Evolutionary conservation across 208 protist genomes (phyloP).

Genomic region (Trypanosoma cruzi): DNA sequence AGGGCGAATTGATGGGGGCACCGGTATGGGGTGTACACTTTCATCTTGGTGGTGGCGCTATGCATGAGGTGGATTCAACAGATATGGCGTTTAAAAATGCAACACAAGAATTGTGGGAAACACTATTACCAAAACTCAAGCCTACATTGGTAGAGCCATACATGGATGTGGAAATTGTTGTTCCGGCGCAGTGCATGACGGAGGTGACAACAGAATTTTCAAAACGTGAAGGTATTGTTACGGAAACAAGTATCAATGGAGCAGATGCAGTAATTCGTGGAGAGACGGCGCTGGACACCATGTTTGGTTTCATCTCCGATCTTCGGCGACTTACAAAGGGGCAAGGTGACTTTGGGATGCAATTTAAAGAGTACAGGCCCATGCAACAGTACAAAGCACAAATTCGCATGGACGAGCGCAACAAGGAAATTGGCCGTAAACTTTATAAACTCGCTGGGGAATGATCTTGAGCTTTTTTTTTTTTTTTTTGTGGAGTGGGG

Average conservation of each 20-base stretch:
- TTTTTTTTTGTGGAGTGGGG: neutral
- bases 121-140: constrained; percentile 86
- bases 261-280: constrained; percentile 86
- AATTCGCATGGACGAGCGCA: constrained; percentile 89
- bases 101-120: constrained; percentile 94
- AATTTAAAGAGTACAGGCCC: constrained; percentile 92
- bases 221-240: constrained; percentile 88
- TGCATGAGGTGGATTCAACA: constrained; percentile 99
- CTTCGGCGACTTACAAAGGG: constrained; percentile 92
- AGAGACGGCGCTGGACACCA: constrained; percentile 91
- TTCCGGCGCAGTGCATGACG: constrained; percentile 86
- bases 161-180: constrained; percentile 96
- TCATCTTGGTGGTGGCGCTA: constrained; percentile 95
- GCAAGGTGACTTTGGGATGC: constrained; percentile 93
- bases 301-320: constrained; percentile 95
- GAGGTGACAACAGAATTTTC: constrained; percentile 88
- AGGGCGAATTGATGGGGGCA: constrained; percentile 95
- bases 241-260: constrained; percentile 83
- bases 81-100: constrained; percentile 98
- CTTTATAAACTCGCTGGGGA: constrained; percentile 71
- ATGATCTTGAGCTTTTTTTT: constrained; percentile 20
- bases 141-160: constrained; percentile 97
- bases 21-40: constrained; percentile 97
- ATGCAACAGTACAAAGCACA: constrained; percentile 93
- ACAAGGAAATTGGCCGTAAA: constrained; percentile 78